Base-by-base conservation (phyloP, 257 asterid genomes). In the Schizonepeta tenuifolia region DNA sequence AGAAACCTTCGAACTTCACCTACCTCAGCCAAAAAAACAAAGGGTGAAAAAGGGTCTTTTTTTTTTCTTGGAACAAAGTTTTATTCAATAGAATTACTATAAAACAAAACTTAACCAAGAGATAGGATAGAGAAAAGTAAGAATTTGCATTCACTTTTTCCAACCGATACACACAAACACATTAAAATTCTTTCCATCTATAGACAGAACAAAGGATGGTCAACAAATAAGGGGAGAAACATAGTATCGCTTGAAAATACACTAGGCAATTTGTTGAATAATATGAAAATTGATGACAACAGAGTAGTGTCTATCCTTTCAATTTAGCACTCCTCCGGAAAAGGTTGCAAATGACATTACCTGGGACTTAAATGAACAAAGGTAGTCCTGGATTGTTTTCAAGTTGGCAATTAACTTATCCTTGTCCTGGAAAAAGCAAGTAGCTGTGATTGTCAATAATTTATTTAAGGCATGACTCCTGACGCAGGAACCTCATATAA, bases 301-400 rank as follows among this genome's bases (percentile, higher is more conserved):
- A 33, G 57, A 71, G 54, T 47, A 53, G 38, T 65, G 46, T 70
- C 41, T 56, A 20, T 55, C 22, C 49, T 10, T 75, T 63, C 26
- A 65, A 20, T 61, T 28, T 35, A 28, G 46, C 50, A 60, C 56
- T 49, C 65, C 62, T 58, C n/a, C 40, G 54, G 9, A 21, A 69
- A 78, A 61, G 50, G 75, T 12, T 47, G 28, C 57, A 75, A 71
- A 43, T 69, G 55, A 43, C 22, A 78, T 54, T 79, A 94, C 98
- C 97, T 86, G 95, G 10, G 97, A 88, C 75, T 86, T 81, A 67
- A 91, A 94, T 35, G 98, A 94, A 83, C 98, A 89, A 71, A 94
- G 93, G 78, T 94, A 91, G 77, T 91, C 96, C 83, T 94, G 96
- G 82, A 94, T 90, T 55, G 85, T 89, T 74, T 91, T 91, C 82